Evolutionary conservation across 208 protist genomes (phyloP).

Genomic region (Zelonia costaricensis): DNA sequence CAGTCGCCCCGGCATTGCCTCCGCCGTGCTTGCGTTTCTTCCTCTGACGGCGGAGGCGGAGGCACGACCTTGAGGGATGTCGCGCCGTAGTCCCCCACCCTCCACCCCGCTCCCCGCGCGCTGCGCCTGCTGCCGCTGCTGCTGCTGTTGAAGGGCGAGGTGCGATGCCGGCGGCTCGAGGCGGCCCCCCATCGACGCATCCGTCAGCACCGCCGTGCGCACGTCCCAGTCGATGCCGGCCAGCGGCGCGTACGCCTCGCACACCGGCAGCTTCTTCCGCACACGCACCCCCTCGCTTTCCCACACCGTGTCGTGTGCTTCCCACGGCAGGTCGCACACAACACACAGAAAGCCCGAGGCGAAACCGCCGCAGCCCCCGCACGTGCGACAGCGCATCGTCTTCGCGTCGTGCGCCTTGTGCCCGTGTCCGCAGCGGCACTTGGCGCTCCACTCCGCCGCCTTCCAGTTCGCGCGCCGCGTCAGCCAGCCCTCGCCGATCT

Average conservation of each 20-base stretch:
- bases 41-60: too few species aligned
- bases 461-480: constrained; percentile 68
- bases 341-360: constrained; percentile 77
- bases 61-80: too few species aligned
- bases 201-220: constrained; percentile 58
- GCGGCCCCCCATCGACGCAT: constrained; percentile 54
- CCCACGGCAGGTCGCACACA: constrained; percentile 78
- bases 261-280: constrained; percentile 45
- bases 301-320: constrained; percentile 83
- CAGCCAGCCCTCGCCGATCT: constrained; percentile 88
- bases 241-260: constrained; percentile 73
- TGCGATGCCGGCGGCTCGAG: constrained; percentile 27
- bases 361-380: constrained; percentile 49
- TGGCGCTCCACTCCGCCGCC: constrained; percentile 56
- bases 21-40: too few species aligned
- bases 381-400: constrained; percentile 43
- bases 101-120: too few species aligned
- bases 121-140: too few species aligned
- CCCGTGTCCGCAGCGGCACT: constrained; percentile 85
- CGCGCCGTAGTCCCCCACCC: too few species aligned
- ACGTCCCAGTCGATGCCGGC: constrained; percentile 61
- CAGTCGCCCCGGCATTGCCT: too few species aligned
- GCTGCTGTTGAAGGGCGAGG: neutral
- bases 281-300: constrained; percentile 68
- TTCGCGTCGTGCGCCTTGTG: constrained; percentile 49